phyloP scores from a whole-genome alignment of 2,329 filamentous ascomycete genomes.

The Botrytis hyacinthi region DNA sequence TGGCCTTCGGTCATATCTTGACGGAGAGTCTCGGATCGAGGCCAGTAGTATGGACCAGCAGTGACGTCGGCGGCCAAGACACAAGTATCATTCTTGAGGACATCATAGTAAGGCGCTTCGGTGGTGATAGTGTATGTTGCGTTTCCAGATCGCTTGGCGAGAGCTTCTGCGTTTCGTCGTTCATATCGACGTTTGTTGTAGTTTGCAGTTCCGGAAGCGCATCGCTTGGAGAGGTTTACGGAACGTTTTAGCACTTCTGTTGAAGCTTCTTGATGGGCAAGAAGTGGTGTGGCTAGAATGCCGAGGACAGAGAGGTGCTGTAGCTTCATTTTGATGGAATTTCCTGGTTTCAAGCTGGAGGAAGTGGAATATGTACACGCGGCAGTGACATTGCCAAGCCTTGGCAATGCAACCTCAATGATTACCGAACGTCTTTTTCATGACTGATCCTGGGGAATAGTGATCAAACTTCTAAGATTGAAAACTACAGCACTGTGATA shows the following conservation, averaged over 20 bases:
- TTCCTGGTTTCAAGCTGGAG: neutral
- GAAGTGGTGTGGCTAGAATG: neutral
- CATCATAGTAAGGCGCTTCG: neutral
- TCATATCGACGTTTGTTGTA: neutral
- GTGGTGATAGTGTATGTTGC: neutral
- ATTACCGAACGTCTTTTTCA: neutral
- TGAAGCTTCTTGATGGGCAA: neutral
- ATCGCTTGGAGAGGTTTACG: neutral
- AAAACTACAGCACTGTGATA: too few relatives aligned
- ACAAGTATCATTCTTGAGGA: neutral
- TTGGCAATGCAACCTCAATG: neutral
- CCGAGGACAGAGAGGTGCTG: neutral
- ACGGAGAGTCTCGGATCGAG: neutral
- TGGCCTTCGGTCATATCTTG: neutral
- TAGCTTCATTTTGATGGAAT: neutral
- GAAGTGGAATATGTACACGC: neutral
- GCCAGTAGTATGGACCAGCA: neutral
- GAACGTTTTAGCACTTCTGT: neutral
- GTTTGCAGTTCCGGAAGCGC: neutral
- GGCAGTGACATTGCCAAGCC: neutral
- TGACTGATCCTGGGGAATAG: neutral
- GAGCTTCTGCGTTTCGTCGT: neutral
- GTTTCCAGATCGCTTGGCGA: neutral
- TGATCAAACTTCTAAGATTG: neutral
- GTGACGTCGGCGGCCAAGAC: neutral